Evolutionary conservation across 1,284 basidiomycete genomes (phyloP).

Genomic region (Cerrena zonata): DNA sequence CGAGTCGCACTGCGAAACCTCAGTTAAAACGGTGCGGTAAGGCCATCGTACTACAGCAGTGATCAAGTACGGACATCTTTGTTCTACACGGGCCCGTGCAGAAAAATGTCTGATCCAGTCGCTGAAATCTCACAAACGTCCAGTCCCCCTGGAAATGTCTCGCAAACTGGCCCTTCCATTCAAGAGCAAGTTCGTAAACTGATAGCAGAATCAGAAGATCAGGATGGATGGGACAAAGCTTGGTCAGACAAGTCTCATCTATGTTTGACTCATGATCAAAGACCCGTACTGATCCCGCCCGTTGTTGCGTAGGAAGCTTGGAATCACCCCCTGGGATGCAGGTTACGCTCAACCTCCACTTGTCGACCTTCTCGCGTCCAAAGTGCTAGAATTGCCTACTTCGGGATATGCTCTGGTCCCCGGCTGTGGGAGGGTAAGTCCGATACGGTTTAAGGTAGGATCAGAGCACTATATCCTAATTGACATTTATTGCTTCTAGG

Average conservation of each 20-base stretch:
- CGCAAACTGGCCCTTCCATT: background rate
- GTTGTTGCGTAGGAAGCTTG: conserved; percentile 41
- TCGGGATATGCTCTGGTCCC: conserved; percentile 60
- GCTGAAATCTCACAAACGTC: too few relatives aligned
- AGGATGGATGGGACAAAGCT: conserved; percentile 27
- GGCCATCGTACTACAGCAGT: too few relatives aligned
- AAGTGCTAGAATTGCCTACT: conserved; percentile 43
- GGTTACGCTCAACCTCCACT: conserved; percentile 53
- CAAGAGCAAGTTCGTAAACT: conserved; percentile 9
- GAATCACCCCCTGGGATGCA: conserved; percentile 63
- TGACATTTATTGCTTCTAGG: conserved; percentile 33
- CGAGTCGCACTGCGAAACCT: too few relatives aligned
- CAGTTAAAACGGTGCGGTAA: too few relatives aligned
- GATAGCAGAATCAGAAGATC: conserved; percentile 1
- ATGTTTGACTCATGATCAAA: background rate
- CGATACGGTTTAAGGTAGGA: background rate
- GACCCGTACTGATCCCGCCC: background rate
- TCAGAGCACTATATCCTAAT: background rate
- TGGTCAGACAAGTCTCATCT: conserved; percentile 16
- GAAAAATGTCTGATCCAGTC: too few relatives aligned
- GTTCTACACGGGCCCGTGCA: too few relatives aligned
- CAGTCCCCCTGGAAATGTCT: too few relatives aligned
- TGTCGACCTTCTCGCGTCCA: conserved; percentile 44
- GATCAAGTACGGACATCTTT: too few relatives aligned
- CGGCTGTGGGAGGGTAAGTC: conserved; percentile 62